A percentile compares a stretch with the other conserved stretches of the same genome.
phyloP scores from a whole-genome alignment of 805 yeast genomes.

The Wickerhamomyces bisporus region DNA sequence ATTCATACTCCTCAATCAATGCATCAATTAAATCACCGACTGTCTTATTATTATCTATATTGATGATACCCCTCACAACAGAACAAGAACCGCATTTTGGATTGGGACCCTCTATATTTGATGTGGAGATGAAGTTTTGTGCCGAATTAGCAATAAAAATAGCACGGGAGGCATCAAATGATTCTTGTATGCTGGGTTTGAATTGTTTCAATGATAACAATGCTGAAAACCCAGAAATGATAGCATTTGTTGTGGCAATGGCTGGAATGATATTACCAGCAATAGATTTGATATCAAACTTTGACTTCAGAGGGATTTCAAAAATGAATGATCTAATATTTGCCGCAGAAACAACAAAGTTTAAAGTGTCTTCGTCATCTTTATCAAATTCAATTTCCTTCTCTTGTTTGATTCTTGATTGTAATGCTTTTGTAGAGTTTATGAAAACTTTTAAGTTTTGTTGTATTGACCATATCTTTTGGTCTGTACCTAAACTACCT shows the following conservation, averaged over 20 bases:
- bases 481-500: slow-evolving; percentile 26
- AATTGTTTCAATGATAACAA: slow-evolving; percentile 61
- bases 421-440: slow-evolving; percentile 43
- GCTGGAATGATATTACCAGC: slow-evolving; percentile 99
- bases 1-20: slow-evolving; percentile 46
- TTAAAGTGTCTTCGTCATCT: slow-evolving; percentile 88
- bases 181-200: slow-evolving; percentile 25
- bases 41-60: slow-evolving; percentile 30
- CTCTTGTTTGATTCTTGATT: slow-evolving; percentile 37
- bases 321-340: slow-evolving; percentile 72
- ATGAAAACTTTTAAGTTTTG: slow-evolving; percentile 61
- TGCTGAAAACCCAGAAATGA: slow-evolving; percentile 85
- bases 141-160: slow-evolving; percentile 49
- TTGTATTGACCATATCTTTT: slow-evolving; percentile 50
- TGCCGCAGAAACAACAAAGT: slow-evolving; percentile 83
- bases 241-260: slow-evolving; percentile 95
- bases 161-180: slow-evolving; percentile 36
- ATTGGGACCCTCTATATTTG: slow-evolving; percentile 57
- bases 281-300: slow-evolving; percentile 86
- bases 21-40: slow-evolving; percentile 48
- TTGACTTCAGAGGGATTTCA: slow-evolving; percentile 62
- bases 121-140: slow-evolving; percentile 61
- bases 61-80: slow-evolving; percentile 46
- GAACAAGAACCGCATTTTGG: slow-evolving; percentile 67
- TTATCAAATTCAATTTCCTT: slow-evolving; percentile 70